Percentiles rank a stretch among this genome's conserved stretches.
Conservation (phyloP, 2,329 filamentous ascomycete species). For the Xylaria sp. region DNA sequence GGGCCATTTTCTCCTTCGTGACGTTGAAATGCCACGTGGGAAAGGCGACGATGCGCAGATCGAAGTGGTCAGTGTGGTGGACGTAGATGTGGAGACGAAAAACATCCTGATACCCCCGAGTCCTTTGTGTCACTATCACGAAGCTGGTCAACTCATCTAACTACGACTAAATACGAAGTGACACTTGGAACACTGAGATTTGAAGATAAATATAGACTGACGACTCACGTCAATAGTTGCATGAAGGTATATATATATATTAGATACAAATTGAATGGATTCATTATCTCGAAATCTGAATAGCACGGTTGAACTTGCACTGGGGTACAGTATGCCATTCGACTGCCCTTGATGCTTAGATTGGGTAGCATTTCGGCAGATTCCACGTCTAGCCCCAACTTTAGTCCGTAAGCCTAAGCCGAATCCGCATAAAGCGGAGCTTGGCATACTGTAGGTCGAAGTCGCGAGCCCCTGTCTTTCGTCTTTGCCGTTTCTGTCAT, state of each 20-base stretch:
- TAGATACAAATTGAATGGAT: not conserved
- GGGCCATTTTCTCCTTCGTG: slow-evolving; percentile 11
- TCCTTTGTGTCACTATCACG: not conserved
- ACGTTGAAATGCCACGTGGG: not conserved
- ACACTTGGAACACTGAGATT: not conserved
- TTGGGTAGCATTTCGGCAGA: too few relatives aligned
- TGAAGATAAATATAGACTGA: not conserved
- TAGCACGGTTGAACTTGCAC: not conserved
- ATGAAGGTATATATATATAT: not conserved
- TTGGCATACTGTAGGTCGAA: not conserved
- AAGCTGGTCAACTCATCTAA: not conserved
- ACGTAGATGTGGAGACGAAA: not conserved
- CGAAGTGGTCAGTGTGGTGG: not conserved
- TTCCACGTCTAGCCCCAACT: too few relatives aligned
- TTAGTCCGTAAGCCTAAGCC: too few relatives aligned
- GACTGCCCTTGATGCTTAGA: too few relatives aligned
- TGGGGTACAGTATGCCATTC: too few relatives aligned
- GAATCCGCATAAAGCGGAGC: not conserved
- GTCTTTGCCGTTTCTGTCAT: not conserved
- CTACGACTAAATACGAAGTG: not conserved
- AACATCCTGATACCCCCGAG: not conserved
- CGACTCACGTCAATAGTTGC: not conserved
- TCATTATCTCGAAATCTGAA: not conserved
- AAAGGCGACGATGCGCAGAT: not conserved
- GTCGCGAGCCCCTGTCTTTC: not conserved